Conservation (phyloP, 371 early-diverging fungal genomes). For the Mortierella sp. region DNA sequence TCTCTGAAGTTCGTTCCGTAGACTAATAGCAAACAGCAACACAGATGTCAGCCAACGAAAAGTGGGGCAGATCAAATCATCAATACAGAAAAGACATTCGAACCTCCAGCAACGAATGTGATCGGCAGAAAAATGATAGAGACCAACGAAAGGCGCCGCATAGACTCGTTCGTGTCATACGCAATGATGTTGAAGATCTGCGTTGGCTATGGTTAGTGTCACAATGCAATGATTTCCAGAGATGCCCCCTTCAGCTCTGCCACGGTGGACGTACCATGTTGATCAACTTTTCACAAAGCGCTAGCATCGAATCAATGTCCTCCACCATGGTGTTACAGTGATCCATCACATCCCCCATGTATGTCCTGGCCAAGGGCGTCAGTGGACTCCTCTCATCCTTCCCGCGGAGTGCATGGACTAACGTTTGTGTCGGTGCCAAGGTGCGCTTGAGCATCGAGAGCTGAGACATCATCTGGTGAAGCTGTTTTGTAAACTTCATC, state of each 20-base stretch:
- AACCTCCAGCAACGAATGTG: slow-evolving; percentile 58
- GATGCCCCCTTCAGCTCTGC: too few relatives aligned
- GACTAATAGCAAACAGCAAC: slow-evolving; percentile 11
- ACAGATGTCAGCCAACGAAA: background rate
- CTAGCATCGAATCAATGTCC: slow-evolving; percentile 54
- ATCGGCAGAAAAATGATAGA: slow-evolving; percentile 56
- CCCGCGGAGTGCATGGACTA: slow-evolving; percentile 45
- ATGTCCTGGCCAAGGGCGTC: slow-evolving; percentile 34
- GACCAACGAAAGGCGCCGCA: slow-evolving; percentile 48
- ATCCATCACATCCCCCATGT: slow-evolving; percentile 59
- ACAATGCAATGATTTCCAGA: too few relatives aligned
- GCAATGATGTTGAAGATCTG: slow-evolving; percentile 58
- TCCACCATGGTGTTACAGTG: slow-evolving; percentile 57
- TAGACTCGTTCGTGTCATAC: slow-evolving; percentile 58
- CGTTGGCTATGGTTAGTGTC: background rate
- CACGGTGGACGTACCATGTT: slow-evolving; percentile 54
- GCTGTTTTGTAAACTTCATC: slow-evolving; percentile 49
- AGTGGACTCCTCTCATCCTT: slow-evolving; percentile 32
- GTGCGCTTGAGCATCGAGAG: slow-evolving; percentile 53
- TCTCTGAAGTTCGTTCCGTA: slow-evolving; percentile 59
- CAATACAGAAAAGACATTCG: background rate
- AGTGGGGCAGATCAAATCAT: background rate
- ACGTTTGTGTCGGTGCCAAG: slow-evolving; percentile 50
- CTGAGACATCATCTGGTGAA: slow-evolving; percentile 54
- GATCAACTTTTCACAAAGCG: slow-evolving; percentile 50